Conservation (phyloP, 2,329 filamentous ascomycete genomes). For the Pseudocercospora cruenta region DNA sequence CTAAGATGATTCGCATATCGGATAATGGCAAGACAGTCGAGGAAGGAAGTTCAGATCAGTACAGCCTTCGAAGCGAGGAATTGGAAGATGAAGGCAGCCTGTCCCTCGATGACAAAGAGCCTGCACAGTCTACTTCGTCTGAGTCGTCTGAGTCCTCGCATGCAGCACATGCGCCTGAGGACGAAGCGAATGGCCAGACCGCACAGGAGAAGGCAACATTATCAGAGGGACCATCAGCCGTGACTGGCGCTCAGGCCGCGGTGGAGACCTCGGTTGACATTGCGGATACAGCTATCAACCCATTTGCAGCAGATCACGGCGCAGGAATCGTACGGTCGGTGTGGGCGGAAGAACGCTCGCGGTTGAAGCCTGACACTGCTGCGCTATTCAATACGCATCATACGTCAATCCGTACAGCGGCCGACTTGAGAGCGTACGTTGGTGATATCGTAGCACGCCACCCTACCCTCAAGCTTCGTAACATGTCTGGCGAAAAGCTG, state of each 20-base stretch:
- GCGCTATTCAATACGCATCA: not conserved
- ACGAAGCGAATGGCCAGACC: not conserved
- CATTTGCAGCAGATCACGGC: not conserved
- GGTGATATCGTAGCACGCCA: conserved; percentile 13
- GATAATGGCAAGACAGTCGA: not conserved
- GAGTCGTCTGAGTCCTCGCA: not conserved
- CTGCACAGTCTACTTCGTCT: not conserved
- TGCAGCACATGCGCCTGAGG: not conserved
- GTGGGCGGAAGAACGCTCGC: conserved; percentile 16
- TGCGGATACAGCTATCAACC: not conserved
- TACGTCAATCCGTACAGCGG: not conserved
- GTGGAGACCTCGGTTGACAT: not conserved
- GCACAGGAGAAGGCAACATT: not conserved
- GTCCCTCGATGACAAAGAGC: not conserved
- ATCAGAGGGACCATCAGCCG: not conserved
- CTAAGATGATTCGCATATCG: conserved; percentile 16
- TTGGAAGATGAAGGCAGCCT: not conserved
- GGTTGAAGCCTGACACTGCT: not conserved
- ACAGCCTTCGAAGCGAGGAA: not conserved
- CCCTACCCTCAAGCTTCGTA: not conserved
- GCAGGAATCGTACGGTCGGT: not conserved
- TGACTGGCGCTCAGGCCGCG: not conserved
- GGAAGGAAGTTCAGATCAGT: not conserved
- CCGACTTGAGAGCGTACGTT: conserved; percentile 20
- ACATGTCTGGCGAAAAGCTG: not conserved